Conservation (phyloP, 2,329 filamentous ascomycete genomes). For the Conoideocrella luteorostrata region DNA sequence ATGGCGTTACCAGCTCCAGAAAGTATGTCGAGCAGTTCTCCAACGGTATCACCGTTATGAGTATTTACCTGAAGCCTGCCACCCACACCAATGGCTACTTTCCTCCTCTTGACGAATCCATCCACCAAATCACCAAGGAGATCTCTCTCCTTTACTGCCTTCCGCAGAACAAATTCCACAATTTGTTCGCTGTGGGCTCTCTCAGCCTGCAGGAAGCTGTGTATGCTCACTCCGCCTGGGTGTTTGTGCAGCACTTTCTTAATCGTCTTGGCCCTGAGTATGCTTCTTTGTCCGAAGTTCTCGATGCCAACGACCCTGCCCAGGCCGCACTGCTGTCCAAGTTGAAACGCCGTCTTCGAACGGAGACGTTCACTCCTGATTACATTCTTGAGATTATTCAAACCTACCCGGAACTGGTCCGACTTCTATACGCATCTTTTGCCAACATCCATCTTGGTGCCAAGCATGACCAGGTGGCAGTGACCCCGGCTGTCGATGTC, state of each 20-base stretch:
- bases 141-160: slow-evolving; percentile 95
- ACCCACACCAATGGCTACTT: slow-evolving; percentile 48
- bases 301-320: slow-evolving; percentile 74
- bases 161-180: slow-evolving; percentile 93
- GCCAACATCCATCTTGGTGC: slow-evolving; percentile 71
- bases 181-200: slow-evolving; percentile 76
- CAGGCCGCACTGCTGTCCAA: slow-evolving; percentile 86
- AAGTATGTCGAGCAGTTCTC: slow-evolving; percentile 99
- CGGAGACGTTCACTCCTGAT: slow-evolving; percentile 94
- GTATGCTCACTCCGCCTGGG: slow-evolving; percentile 95
- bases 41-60: slow-evolving; percentile 96
- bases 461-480: slow-evolving; percentile 46
- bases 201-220: slow-evolving; percentile 94
- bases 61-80: slow-evolving; percentile 80
- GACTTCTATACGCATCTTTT: slow-evolving; percentile 84
- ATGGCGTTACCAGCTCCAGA: slow-evolving; percentile 88
- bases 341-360: slow-evolving; percentile 89
- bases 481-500: slow-evolving; percentile 57
- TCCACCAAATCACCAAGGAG: slow-evolving; percentile 98
- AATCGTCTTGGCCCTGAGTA: slow-evolving; percentile 94
- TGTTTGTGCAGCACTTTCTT: slow-evolving; percentile 96
- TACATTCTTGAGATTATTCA: slow-evolving; percentile 98
- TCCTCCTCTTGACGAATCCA: slow-evolving; percentile 86
- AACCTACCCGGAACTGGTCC: slow-evolving; percentile 79
- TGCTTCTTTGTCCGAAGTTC: slow-evolving; percentile 71